Base-by-base conservation (phyloP, 768 basidiomycete genomes). In the Amanita polypyramis region DNA sequence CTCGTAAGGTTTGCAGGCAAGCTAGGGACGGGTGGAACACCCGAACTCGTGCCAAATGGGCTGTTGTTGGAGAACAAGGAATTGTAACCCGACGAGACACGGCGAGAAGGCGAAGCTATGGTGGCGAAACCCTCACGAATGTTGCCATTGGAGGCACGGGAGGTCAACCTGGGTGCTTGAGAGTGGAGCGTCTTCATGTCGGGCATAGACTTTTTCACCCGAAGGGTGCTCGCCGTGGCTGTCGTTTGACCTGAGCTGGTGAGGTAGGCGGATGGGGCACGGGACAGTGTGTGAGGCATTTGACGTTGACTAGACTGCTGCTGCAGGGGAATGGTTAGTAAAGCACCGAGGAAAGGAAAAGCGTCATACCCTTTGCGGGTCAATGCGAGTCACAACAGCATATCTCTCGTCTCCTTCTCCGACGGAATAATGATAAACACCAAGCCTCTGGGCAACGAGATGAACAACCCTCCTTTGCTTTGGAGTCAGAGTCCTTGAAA, bases 181-280 rank as follows among this genome's bases (percentile, higher is more conserved):
- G 81, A 72, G 52, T 89, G 88, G 54, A 91, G 65, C 12, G 85
- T 85, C 68, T 89, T 89, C 80, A 97, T 82, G 65, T 97, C 92
- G 2, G 96, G 96, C 96, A 98, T 98, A 19, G 92, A 95, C 68
- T 96, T 96, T 74, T 98, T 98, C 64, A 84, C 80, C 35, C 94
- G 82, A 47, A 97, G 76, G 35, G 79, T 70, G 40, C 69, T 73
- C 54, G 65, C 70, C 55, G 69, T 68, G 50, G 65, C 67, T 49
- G 61, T 55, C 19, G 55, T 54, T 6, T 67, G 72, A 57, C 68
- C 65, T 5, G 75, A 65, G 15, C 82, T 74, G 10, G 76, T 73
- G 19, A 90, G 74, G 60, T 89, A 91, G 7, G 85, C 80, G 9
- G 88, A 88, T 14, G 87, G 86, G 4, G 84, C 82, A 40, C 89